These are phyloP conservation scores for Elsinoe arachidis DNA, from an alignment of 2,329 filamentous ascomycete genomes.

Conservation along the genomic window DNA sequence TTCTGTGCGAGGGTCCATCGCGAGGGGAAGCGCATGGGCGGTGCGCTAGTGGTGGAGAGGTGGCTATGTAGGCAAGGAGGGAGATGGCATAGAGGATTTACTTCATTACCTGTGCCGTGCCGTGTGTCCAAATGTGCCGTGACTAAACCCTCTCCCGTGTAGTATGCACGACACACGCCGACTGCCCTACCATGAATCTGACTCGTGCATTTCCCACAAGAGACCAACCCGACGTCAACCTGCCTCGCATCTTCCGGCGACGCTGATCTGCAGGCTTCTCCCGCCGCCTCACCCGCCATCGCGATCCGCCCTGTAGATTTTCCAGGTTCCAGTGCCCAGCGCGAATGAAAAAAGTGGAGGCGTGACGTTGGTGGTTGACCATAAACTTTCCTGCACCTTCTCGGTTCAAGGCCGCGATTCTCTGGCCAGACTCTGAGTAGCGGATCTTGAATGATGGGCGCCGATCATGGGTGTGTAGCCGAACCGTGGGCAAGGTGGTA, in stretches of 20 bases:
- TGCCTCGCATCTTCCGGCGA: neutral
- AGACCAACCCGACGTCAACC: conserved; percentile 2
- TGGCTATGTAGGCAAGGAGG: neutral
- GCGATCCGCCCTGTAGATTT: neutral
- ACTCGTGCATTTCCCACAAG: neutral
- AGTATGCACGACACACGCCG: neutral
- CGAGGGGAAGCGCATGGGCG: neutral
- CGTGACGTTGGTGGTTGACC: no score
- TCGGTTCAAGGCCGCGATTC: no score
- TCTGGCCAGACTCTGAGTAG: no score
- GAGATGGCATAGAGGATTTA: conserved; percentile 8
- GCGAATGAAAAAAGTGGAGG: no score
- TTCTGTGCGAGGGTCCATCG: no score
- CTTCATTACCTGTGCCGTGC: neutral
- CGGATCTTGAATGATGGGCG: no score
- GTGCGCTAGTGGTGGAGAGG: neutral
- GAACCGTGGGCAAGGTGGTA: no score
- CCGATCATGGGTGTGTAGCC: no score
- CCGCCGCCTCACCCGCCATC: neutral
- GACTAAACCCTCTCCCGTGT: neutral
- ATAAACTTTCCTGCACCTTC: no score
- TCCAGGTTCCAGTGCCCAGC: no score
- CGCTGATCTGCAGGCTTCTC: neutral
- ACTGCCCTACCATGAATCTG: neutral
- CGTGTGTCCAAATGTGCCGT: neutral